phyloP scores from a whole-genome alignment of 23 red algal genomes.

The Gracilaria gracilis region DNA sequence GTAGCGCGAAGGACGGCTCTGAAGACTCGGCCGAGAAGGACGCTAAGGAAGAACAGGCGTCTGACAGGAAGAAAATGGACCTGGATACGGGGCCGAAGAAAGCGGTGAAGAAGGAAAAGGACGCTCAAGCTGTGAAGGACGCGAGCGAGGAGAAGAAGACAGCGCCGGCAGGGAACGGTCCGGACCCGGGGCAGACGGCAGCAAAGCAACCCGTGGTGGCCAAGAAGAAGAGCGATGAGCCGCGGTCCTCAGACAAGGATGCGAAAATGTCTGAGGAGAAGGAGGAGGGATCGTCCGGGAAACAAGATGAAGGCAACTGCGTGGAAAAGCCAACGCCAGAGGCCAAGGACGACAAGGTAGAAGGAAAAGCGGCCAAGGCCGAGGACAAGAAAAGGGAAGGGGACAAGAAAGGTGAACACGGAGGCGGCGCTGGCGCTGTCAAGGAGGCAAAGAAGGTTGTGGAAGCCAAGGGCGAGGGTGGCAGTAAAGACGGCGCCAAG shows the following conservation, averaged over 20 bases:
- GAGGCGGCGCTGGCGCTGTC: neutral
- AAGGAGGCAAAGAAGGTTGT: neutral
- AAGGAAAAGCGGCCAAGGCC: neutral
- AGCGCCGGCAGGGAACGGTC: neutral
- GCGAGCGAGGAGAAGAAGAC: neutral
- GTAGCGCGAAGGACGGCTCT: neutral
- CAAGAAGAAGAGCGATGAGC: neutral
- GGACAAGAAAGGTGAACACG: neutral
- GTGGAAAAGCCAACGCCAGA: neutral
- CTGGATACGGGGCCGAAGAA: neutral
- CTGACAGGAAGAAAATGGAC: too few relatives aligned
- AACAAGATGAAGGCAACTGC: neutral
- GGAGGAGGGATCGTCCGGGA: neutral
- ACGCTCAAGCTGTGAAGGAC: neutral
- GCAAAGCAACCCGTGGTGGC: neutral
- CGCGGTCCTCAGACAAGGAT: neutral
- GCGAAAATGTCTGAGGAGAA: neutral
- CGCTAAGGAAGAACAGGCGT: neutral
- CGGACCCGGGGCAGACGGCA: neutral
- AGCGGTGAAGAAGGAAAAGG: neutral
- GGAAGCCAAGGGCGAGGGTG: neutral
- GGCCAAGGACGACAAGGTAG: neutral
- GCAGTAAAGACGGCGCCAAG: neutral
- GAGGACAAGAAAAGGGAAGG: neutral
- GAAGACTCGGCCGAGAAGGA: slow-evolving; percentile 8